Evolutionary conservation across 2,329 filamentous ascomycete species (phyloP), one percentile per base, ranked within the genome.

Genomic region (Hymenoscyphus infarciens): DNA sequence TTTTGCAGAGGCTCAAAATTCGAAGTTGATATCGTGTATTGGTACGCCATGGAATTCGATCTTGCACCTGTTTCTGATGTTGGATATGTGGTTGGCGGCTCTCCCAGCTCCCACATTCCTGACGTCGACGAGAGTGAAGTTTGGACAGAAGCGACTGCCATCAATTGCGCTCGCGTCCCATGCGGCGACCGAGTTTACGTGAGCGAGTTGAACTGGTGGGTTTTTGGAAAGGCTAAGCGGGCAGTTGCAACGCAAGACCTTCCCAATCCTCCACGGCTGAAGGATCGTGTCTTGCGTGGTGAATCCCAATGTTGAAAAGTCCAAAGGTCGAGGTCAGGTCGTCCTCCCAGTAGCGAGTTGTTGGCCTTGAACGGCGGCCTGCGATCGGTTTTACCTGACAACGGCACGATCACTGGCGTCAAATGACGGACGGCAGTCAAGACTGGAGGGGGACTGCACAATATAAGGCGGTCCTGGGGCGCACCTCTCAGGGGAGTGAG

Each of bases 81-180:
- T 56, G 67, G 66, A 61, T 66, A 72, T 54, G 67, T 55, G 45
- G 61, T 66, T 52, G 64, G 66, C 60, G 68, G 61, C 64, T 72
- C 69, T 63, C 67, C 68, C 67, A 70, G 62, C 61, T 70, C 67
- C 72, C 72, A 73, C 66, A 71, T 69, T 62, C 64, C 69, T 65
- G 68, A 65, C 64, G 70, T 72, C 62, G 72, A 70, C 64, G 67
- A 67, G 42, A 68, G 63, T 66, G 66, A 65, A 65, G 66, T 61
- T 66, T 71, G 71, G 60, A 73, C 67, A 65, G 70, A 72, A 49
- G 42, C 25, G 66, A 72, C 69, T 72, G 72, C 71, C 72, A 73
- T 74, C 69, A 72, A 71, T 68, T 71, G 63, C 66, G 66, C 60
- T 59, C 68, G 62, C 49, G 45, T 64, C 38, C 63, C 67, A 69